Evolutionary conservation across 352 stramenopile species (phyloP), one percentile per base, ranked within the genome.

Genomic region (Pythium insidiosum): DNA sequence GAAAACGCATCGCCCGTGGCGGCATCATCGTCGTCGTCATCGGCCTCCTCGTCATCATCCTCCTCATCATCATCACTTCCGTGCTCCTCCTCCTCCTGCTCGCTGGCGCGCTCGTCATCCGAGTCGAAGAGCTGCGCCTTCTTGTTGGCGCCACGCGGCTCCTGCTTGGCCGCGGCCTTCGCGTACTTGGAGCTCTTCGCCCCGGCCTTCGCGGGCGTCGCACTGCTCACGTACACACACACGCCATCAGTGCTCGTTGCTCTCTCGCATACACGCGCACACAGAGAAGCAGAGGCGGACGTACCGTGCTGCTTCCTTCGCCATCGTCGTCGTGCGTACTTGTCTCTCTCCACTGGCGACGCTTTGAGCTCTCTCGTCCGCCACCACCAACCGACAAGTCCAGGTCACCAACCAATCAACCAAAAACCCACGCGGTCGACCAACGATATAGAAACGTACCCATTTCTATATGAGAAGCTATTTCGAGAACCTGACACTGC

Each of bases 141-240:
- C 49, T 70, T 75, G 58, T 48, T 69, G 51, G 47, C 43, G 47
- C 44, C 61, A 49, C 51, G 50, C 31, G 61, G 50, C 53, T 82
- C 55, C 61, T 91, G 75, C 63, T 92, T 87, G 38, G 68, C 72
- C 34, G 76, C 79, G 29, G 81, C 73, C 58, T 88, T 83, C 19
- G 50, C 66, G 58, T 92, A 92, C 71, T 91, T 91, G 58, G 63
- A 83, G 33, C 40, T 41, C 19, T 38, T 39, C 16, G 48, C 36
- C 53, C 59, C 50, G 21, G 44, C 24, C 13, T 48, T 20, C 18
- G 47, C 18, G 18, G 45, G 47, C 22, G 66, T 29, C 12, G 59
- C 53, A n/a, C n/a, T n/a, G n/a, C n/a, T n/a, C n/a, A n/a, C n/a
- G n/a, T n/a, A n/a, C n/a, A n/a, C n/a, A n/a, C n/a, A n/a, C n/a